phyloP scores from a whole-genome alignment of 805 yeast species.

The Helenozyma rhizophorensis region DNA sequence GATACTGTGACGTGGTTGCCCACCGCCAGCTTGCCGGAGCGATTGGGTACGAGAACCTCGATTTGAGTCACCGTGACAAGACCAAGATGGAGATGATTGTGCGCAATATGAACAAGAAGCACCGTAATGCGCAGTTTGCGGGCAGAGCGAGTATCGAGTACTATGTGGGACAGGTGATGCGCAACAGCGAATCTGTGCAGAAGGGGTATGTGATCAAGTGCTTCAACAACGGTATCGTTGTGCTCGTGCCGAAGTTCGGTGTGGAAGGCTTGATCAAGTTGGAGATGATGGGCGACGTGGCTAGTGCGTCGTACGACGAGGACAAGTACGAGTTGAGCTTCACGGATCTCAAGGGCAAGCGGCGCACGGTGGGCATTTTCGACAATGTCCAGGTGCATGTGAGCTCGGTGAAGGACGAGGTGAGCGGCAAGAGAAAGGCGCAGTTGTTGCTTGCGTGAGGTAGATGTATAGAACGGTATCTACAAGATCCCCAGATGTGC shows the following conservation, averaged over 20 bases:
- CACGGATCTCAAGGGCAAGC: conserved; percentile 38
- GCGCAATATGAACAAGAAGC: conserved; percentile 86
- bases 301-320: conserved; percentile 68
- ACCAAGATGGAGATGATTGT: conserved; percentile 84
- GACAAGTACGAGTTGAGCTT: conserved; percentile 68
- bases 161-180: conserved; percentile 97
- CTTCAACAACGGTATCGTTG: conserved; percentile 91
- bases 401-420: conserved; percentile 75
- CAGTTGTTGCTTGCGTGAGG: conserved; percentile 47
- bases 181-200: conserved; percentile 70
- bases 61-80: conserved; percentile 81
- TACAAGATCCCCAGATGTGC: too few species aligned
- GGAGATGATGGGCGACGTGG: conserved; percentile 65
- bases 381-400: conserved; percentile 84
- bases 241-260: conserved; percentile 92
- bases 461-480: too few species aligned
- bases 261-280: conserved; percentile 88
- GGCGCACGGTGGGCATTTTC: conserved; percentile 62
- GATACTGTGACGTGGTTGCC: conserved; percentile 96
- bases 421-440: conserved; percentile 90
- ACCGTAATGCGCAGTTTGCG: conserved; percentile 97
- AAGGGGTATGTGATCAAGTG: conserved; percentile 91
- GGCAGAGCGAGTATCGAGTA: conserved; percentile 98
- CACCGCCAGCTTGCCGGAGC: conserved; percentile 99
- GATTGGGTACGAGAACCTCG: conserved; percentile 84